These are phyloP conservation scores for Pelagophyceae sp. DNA, from an alignment of 352 stramenopile genomes.

Conservation along the genomic window DNA sequence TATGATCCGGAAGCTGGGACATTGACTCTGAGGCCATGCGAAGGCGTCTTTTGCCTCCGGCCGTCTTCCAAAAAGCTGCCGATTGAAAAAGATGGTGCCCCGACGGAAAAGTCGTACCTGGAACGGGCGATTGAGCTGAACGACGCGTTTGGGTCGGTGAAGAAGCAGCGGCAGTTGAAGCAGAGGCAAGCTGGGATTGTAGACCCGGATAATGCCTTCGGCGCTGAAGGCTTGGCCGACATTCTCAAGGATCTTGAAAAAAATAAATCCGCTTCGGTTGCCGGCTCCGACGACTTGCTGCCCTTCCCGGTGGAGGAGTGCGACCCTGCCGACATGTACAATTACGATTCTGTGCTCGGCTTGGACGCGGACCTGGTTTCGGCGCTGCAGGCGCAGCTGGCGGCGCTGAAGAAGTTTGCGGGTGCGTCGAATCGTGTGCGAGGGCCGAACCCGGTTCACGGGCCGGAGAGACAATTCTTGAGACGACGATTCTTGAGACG, in stretches of 20 bases:
- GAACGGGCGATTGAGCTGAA: background rate
- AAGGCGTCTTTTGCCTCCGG: background rate
- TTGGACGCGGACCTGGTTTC: background rate
- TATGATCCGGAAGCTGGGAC: background rate
- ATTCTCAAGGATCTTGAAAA: background rate
- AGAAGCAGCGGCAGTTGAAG: background rate
- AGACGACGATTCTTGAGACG: no score
- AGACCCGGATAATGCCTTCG: background rate
- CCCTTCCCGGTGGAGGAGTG: background rate
- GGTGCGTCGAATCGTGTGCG: no score
- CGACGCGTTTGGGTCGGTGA: background rate
- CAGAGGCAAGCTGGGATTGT: background rate
- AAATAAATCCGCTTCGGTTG: background rate
- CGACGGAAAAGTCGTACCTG: no score
- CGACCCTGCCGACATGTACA: background rate
- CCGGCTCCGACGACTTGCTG: background rate
- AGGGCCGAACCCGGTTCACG: no score
- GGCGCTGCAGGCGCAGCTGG: no score
- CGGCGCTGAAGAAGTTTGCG: no score
- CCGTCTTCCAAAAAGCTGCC: background rate
- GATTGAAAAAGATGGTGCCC: background rate
- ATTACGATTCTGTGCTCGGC: background rate
- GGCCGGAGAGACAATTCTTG: no score
- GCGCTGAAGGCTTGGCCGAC: background rate
- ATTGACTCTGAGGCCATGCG: background rate